phyloP scores from a whole-genome alignment of 2,329 filamentous ascomycete species.

The Ophiostoma triangulosporum region DNA sequence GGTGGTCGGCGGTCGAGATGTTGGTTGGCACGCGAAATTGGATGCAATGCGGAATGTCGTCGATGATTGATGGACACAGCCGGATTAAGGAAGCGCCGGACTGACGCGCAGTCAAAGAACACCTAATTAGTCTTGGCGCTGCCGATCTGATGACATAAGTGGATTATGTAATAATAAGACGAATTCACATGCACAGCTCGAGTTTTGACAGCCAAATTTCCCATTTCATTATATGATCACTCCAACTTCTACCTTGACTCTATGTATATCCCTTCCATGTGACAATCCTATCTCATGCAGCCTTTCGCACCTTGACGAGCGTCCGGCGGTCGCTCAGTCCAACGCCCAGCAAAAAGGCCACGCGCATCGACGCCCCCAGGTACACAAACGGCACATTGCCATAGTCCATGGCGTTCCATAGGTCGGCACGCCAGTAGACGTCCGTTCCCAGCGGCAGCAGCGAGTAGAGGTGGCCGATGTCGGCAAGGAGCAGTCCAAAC shows the following conservation, averaged over 20 bases:
- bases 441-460: constrained; percentile 42
- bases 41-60: background rate
- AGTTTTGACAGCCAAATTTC: too few relatives aligned
- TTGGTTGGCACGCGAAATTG: background rate
- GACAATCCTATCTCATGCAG: background rate
- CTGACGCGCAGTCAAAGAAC: background rate
- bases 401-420: constrained; percentile 55
- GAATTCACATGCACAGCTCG: too few relatives aligned
- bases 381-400: constrained; percentile 62
- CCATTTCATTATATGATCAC: too few relatives aligned
- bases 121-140: background rate
- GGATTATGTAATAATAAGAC: background rate
- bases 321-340: constrained; percentile 27
- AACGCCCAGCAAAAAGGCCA: constrained; percentile 44
- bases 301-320: constrained; percentile 2
- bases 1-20: background rate
- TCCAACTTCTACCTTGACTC: too few relatives aligned
- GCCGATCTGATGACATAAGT: background rate
- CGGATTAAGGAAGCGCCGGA: background rate
- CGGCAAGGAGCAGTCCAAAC: constrained; percentile 56
- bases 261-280: too few relatives aligned
- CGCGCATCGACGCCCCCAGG: constrained; percentile 43
- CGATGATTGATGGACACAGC: background rate
- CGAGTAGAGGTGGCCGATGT: constrained; percentile 61
- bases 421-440: constrained; percentile 48